Conservation (phyloP, 2,329 filamentous ascomycete species). For the Aureobasidium sp. region DNA sequence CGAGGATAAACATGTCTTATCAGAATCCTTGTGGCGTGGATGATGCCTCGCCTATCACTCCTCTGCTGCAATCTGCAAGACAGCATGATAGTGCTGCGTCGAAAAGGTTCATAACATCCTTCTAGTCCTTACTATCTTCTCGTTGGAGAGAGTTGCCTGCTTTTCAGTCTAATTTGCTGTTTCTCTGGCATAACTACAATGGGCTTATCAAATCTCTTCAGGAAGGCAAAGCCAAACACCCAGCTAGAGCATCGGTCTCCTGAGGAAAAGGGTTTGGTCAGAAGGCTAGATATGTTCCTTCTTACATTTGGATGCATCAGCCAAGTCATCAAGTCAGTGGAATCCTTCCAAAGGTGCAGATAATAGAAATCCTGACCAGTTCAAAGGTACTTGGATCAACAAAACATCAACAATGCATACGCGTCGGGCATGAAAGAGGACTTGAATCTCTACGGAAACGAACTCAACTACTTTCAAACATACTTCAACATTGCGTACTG, state of each 20-base stretch:
- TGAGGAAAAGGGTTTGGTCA: conserved; percentile 33
- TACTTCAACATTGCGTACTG: conserved; percentile 36
- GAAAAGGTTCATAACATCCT: conserved; percentile 1
- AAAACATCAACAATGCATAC: conserved; percentile 23
- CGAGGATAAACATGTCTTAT: not conserved
- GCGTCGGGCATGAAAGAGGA: conserved; percentile 25
- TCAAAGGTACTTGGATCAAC: conserved; percentile 20
- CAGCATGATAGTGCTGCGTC: not conserved
- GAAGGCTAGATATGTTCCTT: conserved; percentile 33
- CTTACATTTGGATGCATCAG: conserved; percentile 37
- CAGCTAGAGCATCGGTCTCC: conserved; percentile 21
- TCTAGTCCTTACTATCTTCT: not conserved
- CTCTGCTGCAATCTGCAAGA: not conserved
- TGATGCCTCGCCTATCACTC: conserved; percentile 11
- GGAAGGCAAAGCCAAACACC: not conserved
- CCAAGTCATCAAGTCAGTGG: conserved; percentile 29
- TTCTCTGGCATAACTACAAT: not conserved
- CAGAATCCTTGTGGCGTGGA: not conserved
- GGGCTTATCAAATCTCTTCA: conserved; percentile 10
- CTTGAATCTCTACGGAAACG: conserved; percentile 23
- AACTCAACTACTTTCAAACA: conserved; percentile 32
- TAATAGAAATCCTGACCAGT: too few relatives aligned
- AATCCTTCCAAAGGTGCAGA: too few relatives aligned
- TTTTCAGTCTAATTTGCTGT: not conserved
- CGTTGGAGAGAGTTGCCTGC: not conserved